Evolutionary conservation across 2,329 filamentous ascomycete genomes (phyloP), one percentile per base, ranked within the genome.

Genomic region (Arachnomyces sp.): DNA sequence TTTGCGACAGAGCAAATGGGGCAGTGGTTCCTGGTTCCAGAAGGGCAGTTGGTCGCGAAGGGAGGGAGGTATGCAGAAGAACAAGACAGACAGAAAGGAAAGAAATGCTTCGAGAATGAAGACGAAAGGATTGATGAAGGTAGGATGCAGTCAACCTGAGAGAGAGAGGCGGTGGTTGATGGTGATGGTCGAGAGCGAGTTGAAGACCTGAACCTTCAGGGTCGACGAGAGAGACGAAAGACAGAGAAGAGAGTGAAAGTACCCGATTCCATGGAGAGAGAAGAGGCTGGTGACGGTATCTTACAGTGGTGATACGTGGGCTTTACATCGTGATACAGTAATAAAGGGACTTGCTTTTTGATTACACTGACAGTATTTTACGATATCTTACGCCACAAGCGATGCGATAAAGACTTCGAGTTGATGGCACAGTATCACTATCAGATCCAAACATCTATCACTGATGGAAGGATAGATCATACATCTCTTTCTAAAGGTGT

Each of bases 201-300:
- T 35, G 31, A 30, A 40, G 31, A n/a, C 14, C 16, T 18, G 7
- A n/a, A 5, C 32, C 5, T 34, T 25, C 12, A 25, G 29, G 17
- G 33, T 36, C 25, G 39, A 16, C 32, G 40, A 30, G 17, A 31
- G 36, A 34, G 44, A 40, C 34, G 38, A 41, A 39, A 33, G 15
- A 33, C 34, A n/a, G n/a, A 40, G 18, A 33, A 31, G 36, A 36
- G 31, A 12, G 34, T n/a, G 17, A 40, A 36, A 41, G 20, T 36
- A n/a, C 31, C 37, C 6, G 17, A 16, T 17, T 12, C 5, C 36
- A 36, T 7, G 38, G 31, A 29, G 34, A 34, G 32, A 13, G 36
- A 17, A 43, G 41, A 18, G 12, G 25, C 13, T 25, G 35, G 20
- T 32, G 29, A 28, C 36, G 20, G 28, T 28, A 17, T 13, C 14